phyloP scores from a whole-genome alignment of 352 stramenopile genomes.

The Phytophthora gonapodyides region DNA sequence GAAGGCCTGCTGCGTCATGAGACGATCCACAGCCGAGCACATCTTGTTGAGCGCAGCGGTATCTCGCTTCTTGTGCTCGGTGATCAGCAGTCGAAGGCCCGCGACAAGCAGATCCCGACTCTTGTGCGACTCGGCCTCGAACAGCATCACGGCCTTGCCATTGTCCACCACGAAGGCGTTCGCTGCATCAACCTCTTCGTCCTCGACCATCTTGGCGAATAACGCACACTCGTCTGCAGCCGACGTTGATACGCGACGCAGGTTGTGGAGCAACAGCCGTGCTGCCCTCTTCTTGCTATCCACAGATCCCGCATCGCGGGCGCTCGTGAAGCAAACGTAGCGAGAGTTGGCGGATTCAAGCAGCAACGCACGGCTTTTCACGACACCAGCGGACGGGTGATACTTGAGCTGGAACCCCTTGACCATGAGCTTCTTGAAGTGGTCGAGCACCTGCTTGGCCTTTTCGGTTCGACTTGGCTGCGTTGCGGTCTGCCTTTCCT shows the following conservation, averaged over 20 bases:
- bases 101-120: slow-evolving; percentile 71
- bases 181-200: slow-evolving; percentile 24
- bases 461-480: slow-evolving; percentile 44
- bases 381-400: slow-evolving; percentile 45
- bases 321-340: slow-evolving; percentile 62
- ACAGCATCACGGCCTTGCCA: slow-evolving; percentile 63
- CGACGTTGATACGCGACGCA: slow-evolving; percentile 49
- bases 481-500: slow-evolving; percentile 17
- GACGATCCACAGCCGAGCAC: slow-evolving; percentile 21
- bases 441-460: slow-evolving; percentile 59
- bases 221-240: slow-evolving; percentile 36
- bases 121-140: slow-evolving; percentile 68
- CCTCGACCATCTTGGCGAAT: slow-evolving; percentile 34
- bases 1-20: slow-evolving; percentile 17
- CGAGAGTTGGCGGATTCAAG: slow-evolving; percentile 45
- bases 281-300: slow-evolving; percentile 57
- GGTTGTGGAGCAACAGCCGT: slow-evolving; percentile 61
- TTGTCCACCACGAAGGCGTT: slow-evolving; percentile 60
- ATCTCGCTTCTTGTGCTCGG: slow-evolving; percentile 62
- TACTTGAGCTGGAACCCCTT: slow-evolving; percentile 74
- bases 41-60: slow-evolving; percentile 42
- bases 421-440: slow-evolving; percentile 76
- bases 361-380: slow-evolving; percentile 55
- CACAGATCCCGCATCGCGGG: slow-evolving; percentile 23
- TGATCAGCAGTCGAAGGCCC: slow-evolving; percentile 61